Evolutionary conservation across 805 yeast species (phyloP), one percentile per base, ranked within the genome.

Genomic region (Jamesozyma rosinii): DNA sequence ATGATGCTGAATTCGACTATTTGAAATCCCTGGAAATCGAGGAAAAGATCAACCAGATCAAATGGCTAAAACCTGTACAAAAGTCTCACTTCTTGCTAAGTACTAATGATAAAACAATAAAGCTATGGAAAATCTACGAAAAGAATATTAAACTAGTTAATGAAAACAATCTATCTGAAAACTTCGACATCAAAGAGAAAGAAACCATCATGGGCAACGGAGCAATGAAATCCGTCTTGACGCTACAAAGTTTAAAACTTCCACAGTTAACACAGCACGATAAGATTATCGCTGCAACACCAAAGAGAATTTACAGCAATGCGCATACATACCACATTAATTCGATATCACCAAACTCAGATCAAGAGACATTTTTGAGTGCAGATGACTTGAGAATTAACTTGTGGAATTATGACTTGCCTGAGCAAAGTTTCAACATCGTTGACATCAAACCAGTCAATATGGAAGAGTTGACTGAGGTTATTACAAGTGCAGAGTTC

Each of bases 381-480:
- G 81, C 94, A 39, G 99, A 92, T 67, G 99, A 92, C 66, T 75
- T 92, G 61, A 77, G 99, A 60, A 83, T 92, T 59, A 92, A 92
- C 64, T 69, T 92, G 51, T 92, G 99, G 99, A 89, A 90, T 64
- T 71, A 89, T 52, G 88, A 86, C 43, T 84, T 88, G 53, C 87
- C 96, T 18, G 95, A 90, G 65, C 96, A 90, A 68, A 78, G 89
- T 55, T 92, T 92, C 67, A 94, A 92, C 65, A 92, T 92, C 51
- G 97, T 92, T 45, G 98, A 92, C 67, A 92, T 92, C 58, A 88
- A 94, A 64, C 99, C 99, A 9, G 85, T 88, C 5, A 88, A 88
- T 65, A 94, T 92, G 98, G 99, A 92, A 69, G 99, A 92, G 67
- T 75, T 92, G 55, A 90, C 98, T 9, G 98, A 92, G 65, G 98